Conservation (phyloP, 2,329 filamentous ascomycete genomes). For the Hypoxylon rubiginosum region DNA sequence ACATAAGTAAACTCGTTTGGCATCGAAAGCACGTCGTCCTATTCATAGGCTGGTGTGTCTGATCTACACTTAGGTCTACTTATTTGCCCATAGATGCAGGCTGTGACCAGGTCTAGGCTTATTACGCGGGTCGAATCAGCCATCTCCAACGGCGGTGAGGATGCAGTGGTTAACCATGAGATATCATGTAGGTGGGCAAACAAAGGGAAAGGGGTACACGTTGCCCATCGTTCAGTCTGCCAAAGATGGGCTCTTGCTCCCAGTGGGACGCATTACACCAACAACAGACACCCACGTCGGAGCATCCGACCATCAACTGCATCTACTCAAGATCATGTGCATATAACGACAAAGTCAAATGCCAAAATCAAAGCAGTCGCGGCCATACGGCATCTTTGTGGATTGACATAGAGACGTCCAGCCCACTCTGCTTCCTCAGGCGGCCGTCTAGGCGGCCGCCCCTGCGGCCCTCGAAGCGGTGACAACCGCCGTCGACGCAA, state of each 20-base stretch:
- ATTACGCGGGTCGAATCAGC: neutral
- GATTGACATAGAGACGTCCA: conserved; percentile 1
- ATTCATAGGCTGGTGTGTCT: neutral
- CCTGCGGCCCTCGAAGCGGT: conserved; percentile 19
- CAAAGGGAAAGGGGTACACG: neutral
- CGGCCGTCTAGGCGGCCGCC: conserved; percentile 30
- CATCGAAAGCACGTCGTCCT: neutral
- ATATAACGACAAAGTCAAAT: neutral
- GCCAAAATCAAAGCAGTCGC: neutral
- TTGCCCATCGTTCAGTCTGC: too few relatives aligned
- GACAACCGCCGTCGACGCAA: conserved; percentile 5
- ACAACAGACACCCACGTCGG: conserved; percentile 12
- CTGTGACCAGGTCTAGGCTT: neutral
- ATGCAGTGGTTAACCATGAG: neutral
- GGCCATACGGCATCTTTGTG: neutral
- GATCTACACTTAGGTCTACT: neutral
- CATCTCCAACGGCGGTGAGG: neutral
- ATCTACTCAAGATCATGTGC: conserved; percentile 17
- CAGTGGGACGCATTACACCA: conserved; percentile 6
- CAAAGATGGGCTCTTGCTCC: neutral
- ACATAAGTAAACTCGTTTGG: neutral
- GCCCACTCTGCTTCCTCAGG: conserved; percentile 16
- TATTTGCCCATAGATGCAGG: neutral
- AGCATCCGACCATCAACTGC: neutral
- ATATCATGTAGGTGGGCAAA: neutral